phyloP scores from a whole-genome alignment of 2,329 filamentous ascomycete species.

The Phoma sp. region DNA sequence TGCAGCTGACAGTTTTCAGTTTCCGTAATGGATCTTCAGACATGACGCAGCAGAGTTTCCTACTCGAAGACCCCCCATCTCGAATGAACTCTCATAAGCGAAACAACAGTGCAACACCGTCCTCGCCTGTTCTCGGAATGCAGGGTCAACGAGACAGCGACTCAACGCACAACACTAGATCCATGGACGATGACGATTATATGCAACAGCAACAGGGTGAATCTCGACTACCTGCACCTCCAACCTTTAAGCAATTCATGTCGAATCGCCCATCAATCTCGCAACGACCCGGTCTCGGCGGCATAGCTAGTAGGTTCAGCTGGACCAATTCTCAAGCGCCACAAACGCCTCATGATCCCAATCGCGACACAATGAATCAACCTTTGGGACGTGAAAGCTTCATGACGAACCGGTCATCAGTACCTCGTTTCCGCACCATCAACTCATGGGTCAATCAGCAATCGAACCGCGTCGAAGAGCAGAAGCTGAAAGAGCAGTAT shows the following conservation, averaged over 20 bases:
- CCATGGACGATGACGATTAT: constrained; percentile 29
- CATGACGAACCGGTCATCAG: constrained; percentile 45
- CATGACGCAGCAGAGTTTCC: constrained; percentile 31
- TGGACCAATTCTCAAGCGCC: constrained; percentile 51
- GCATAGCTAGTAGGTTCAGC: constrained; percentile 45
- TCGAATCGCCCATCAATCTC: constrained; percentile 45
- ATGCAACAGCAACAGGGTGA: constrained; percentile 26
- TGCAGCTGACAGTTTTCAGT: constrained; percentile 19
- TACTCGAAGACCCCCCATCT: constrained; percentile 33
- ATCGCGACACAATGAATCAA: constrained; percentile 34
- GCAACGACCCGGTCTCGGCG: constrained; percentile 33
- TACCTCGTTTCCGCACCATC: constrained; percentile 50
- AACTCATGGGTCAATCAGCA: constrained; percentile 52
- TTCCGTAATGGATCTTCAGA: constrained; percentile 23
- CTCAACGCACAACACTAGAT: constrained; percentile 43
- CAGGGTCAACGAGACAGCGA: constrained; percentile 34
- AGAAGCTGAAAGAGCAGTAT: constrained; percentile 44
- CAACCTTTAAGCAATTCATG: constrained; percentile 49
- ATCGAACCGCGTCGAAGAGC: constrained; percentile 45
- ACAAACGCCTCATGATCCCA: constrained; percentile 46
- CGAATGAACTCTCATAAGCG: constrained; percentile 39
- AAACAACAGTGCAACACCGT: constrained; percentile 39
- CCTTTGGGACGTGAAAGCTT: constrained; percentile 42
- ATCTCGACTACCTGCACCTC: constrained; percentile 39
- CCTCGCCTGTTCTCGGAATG: constrained; percentile 40